Conservation (phyloP, 2,329 filamentous ascomycete species). For the Talaromyces funiculosus region DNA sequence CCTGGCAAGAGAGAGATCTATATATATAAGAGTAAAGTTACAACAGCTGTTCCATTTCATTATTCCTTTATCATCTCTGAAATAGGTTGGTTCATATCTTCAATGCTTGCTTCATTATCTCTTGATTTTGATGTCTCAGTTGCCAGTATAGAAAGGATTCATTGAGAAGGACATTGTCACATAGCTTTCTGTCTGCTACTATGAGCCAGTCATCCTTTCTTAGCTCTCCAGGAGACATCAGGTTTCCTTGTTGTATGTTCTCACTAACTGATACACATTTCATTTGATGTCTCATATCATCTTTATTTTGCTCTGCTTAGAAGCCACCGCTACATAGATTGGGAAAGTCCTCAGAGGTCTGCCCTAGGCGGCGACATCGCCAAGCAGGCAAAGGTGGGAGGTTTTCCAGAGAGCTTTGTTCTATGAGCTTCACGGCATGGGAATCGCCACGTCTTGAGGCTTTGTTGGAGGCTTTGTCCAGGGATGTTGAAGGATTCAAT, state of each 20-base stretch:
- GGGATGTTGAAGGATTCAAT: conserved; percentile 9
- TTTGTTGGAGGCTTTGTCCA: conserved; percentile 5
- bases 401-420: conserved; percentile 4
- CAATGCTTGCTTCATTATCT: background rate
- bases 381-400: conserved; percentile 1
- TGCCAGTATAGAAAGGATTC: background rate
- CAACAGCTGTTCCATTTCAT: background rate
- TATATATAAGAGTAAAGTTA: background rate
- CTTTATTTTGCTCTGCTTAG: background rate
- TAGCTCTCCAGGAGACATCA: background rate
- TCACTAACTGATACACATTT: background rate
- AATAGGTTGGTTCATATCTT: background rate
- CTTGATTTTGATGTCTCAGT: background rate
- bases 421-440: conserved; percentile 2
- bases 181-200: background rate
- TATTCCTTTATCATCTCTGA: background rate
- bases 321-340: background rate
- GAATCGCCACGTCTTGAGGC: conserved; percentile 1
- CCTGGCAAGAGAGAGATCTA: background rate
- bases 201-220: background rate
- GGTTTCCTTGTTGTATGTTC: background rate
- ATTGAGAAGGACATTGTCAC: background rate
- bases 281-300: background rate
- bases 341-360: background rate
- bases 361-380: background rate